Evolutionary conservation across 1,284 basidiomycete genomes (phyloP).

Genomic region (Papiliotrema flavescens): DNA sequence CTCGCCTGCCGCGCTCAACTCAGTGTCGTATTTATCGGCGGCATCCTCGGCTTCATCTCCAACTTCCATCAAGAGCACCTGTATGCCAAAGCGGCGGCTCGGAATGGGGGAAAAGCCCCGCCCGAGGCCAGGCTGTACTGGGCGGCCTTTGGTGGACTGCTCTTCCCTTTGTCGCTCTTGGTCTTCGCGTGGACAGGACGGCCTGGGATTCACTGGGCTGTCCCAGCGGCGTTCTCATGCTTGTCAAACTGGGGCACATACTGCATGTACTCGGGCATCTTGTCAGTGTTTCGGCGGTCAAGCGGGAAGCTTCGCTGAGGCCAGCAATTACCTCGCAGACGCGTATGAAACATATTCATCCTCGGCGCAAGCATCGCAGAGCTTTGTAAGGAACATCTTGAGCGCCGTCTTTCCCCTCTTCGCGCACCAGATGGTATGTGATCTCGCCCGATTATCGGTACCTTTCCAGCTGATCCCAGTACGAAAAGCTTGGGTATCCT

Average conservation of each 20-base stretch:
- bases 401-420: conserved; percentile 43
- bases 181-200: conserved; percentile 44
- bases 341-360: conserved; percentile 47
- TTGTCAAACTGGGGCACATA: conserved; percentile 33
- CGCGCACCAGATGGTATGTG: conserved; percentile 28
- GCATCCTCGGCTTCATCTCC: conserved; percentile 66
- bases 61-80: conserved; percentile 52
- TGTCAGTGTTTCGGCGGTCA: conserved; percentile 23
- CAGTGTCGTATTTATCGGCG: conserved; percentile 54
- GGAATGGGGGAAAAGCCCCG: conserved; percentile 42
- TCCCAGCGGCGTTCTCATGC: conserved; percentile 31
- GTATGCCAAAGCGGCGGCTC: conserved; percentile 23
- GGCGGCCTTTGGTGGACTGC: conserved; percentile 39
- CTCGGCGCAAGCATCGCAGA: conserved; percentile 47
- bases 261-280: conserved; percentile 39
- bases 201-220: conserved; percentile 32
- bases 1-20: neutral
- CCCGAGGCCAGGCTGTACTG: conserved; percentile 53
- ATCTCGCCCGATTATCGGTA: neutral
- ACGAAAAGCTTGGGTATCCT: conserved; percentile 37
- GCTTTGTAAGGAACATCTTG: conserved; percentile 42
- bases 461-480: conserved; percentile 13
- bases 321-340: conserved; percentile 42
- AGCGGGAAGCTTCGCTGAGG: neutral
- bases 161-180: conserved; percentile 37